phyloP scores from a whole-genome alignment of 768 basidiomycete species.

The Dioszegia hungarica region DNA sequence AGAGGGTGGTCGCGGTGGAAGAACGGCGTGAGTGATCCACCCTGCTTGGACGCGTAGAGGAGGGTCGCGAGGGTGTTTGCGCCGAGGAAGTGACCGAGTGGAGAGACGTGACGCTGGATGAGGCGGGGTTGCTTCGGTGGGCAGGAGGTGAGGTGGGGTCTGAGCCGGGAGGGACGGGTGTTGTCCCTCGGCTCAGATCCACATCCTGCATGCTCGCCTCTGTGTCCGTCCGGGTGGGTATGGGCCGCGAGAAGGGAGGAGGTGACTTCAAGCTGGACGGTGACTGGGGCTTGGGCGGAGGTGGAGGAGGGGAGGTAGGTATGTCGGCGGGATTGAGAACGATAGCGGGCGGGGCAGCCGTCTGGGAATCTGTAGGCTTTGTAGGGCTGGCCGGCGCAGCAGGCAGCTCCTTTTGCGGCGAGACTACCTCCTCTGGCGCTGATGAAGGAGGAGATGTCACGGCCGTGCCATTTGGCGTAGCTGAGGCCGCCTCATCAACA shows the following conservation, averaged over 20 bases:
- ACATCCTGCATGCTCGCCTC: conserved; percentile 24
- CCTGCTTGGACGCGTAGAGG: conserved; percentile 10
- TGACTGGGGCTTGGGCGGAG: conserved; percentile 7
- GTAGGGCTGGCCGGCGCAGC: background rate
- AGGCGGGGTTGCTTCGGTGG: conserved; percentile 13
- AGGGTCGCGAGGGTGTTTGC: conserved; percentile 21
- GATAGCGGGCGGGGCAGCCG: background rate
- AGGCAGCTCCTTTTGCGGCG: conserved; percentile 1
- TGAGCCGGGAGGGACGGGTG: conserved; percentile 9
- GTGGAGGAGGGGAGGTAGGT: conserved; percentile 4
- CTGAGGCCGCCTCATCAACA: background rate
- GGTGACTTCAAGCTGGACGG: conserved; percentile 10
- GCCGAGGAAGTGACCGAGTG: conserved; percentile 28
- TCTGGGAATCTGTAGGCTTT: background rate
- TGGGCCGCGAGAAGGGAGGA: conserved; percentile 12
- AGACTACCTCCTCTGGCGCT: background rate
- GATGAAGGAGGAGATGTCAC: background rate
- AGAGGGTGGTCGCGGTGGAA: conserved; percentile 40
- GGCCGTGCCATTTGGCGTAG: background rate
- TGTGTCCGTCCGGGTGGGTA: conserved; percentile 7
- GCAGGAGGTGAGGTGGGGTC: background rate
- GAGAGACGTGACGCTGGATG: conserved; percentile 26
- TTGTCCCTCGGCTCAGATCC: conserved; percentile 18
- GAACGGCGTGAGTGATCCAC: conserved; percentile 29
- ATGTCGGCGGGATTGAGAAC: background rate